phyloP scores from a whole-genome alignment of 345 rosid genomes.

The Euphorbia lathyris region DNA sequence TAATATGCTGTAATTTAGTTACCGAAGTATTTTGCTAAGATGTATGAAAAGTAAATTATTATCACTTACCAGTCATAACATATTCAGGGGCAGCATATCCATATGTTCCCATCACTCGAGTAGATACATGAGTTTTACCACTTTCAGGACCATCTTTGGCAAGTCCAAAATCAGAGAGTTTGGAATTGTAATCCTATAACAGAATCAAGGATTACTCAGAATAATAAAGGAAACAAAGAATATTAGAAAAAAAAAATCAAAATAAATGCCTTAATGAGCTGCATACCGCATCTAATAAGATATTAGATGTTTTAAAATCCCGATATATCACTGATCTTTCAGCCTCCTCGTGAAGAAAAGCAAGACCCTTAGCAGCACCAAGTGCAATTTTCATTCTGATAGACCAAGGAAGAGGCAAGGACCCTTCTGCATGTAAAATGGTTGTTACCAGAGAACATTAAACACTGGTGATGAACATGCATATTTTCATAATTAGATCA shows the following conservation, averaged over 20 bases:
- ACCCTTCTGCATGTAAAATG: constrained; percentile 32
- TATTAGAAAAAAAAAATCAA: background rate
- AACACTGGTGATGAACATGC: background rate
- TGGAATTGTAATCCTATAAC: constrained; percentile 39
- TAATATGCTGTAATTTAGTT: too few species aligned
- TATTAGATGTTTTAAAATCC: constrained; percentile 43
- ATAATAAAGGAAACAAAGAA: background rate
- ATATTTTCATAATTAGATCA: background rate
- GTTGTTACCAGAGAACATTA: constrained; percentile 32
- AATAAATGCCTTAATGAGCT: background rate
- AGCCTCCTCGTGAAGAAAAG: constrained; percentile 41
- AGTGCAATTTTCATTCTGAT: constrained; percentile 44
- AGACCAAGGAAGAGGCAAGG: constrained; percentile 42
- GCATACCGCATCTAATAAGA: constrained; percentile 39
- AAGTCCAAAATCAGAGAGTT: constrained; percentile 46
- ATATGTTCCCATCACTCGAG: constrained; percentile 47
- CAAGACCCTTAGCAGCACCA: constrained; percentile 45
- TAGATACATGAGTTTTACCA: constrained; percentile 42
- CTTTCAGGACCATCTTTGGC: constrained; percentile 47
- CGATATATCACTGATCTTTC: constrained; percentile 44
- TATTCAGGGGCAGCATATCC: constrained; percentile 48
- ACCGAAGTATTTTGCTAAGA: background rate
- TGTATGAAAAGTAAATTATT: background rate
- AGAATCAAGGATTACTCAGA: background rate
- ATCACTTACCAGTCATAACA: constrained; percentile 38